Percentiles rank a stretch among this genome's conserved stretches.
phyloP scores from a whole-genome alignment of 1,284 basidiomycete genomes.

The Rhodotorula sp. region DNA sequence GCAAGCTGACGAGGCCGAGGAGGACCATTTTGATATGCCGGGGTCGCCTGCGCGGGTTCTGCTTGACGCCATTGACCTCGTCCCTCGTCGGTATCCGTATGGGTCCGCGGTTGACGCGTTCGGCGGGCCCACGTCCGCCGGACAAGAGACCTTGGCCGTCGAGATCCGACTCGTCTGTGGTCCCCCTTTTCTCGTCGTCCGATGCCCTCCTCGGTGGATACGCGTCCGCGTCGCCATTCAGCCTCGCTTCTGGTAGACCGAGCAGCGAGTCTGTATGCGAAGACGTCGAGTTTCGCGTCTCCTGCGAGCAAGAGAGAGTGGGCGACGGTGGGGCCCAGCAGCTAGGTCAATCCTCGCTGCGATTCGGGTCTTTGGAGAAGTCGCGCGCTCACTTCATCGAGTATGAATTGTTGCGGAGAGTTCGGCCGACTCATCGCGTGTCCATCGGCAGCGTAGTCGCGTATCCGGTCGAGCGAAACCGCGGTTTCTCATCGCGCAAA shows the following conservation, averaged over 20 bases:
- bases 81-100: constrained; percentile 19
- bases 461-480: not conserved
- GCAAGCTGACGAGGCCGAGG: constrained; percentile 10
- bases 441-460: not conserved
- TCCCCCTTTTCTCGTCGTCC: not conserved
- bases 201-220: not conserved
- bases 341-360: not conserved
- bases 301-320: constrained; percentile 13
- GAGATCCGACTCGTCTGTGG: not conserved
- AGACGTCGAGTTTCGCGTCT: constrained; percentile 6
- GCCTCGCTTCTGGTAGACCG: not conserved
- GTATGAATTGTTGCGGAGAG: constrained; percentile 21
- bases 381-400: constrained; percentile 28
- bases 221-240: too few species aligned
- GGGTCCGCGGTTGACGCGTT: not conserved
- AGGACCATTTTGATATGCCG: not conserved
- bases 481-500: not conserved
- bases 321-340: constrained; percentile 6
- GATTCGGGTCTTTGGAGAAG: not conserved
- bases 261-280: constrained; percentile 29
- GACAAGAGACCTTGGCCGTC: too few species aligned
- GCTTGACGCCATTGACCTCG: not conserved
- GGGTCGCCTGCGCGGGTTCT: not conserved
- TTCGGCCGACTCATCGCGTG: constrained; percentile 6
- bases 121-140: not conserved